Evolutionary conservation across 768 basidiomycete species (phyloP).

Genomic region (Tricholomella constricta): DNA sequence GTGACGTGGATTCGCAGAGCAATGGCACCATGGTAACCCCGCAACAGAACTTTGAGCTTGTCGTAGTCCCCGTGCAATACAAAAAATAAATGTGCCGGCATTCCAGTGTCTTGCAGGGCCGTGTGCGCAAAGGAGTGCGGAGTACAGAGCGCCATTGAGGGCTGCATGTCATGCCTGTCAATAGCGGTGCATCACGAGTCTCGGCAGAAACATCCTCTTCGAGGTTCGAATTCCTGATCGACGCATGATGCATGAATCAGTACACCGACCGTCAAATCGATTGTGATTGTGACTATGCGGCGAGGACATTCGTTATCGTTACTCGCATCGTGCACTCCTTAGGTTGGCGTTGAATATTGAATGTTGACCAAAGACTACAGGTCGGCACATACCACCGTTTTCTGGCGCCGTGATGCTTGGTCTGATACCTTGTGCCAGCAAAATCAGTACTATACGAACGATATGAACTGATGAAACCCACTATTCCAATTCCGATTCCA

Average conservation of each 20-base stretch:
- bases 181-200: slow-evolving; percentile 8
- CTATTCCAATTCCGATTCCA: no score
- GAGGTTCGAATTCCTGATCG: neutral
- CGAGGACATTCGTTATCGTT: neutral
- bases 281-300: neutral
- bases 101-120: no score
- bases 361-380: no score
- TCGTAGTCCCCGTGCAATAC: neutral
- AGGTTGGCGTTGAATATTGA: no score
- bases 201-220: slow-evolving; percentile 4
- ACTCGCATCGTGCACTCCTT: neutral
- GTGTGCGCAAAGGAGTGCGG: neutral
- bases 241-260: neutral
- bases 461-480: no score
- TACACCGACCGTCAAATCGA: no score
- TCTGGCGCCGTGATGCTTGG: no score
- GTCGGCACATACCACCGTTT: no score
- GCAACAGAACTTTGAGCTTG: neutral
- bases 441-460: no score
- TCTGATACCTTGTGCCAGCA: no score
- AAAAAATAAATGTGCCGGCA: neutral
- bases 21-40: neutral
- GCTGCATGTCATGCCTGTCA: slow-evolving; percentile 17
- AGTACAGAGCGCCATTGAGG: neutral
- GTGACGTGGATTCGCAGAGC: no score